Evolutionary conservation across 2,329 filamentous ascomycete species (phyloP).

Genomic region (Uncinocarpus reesii): DNA sequence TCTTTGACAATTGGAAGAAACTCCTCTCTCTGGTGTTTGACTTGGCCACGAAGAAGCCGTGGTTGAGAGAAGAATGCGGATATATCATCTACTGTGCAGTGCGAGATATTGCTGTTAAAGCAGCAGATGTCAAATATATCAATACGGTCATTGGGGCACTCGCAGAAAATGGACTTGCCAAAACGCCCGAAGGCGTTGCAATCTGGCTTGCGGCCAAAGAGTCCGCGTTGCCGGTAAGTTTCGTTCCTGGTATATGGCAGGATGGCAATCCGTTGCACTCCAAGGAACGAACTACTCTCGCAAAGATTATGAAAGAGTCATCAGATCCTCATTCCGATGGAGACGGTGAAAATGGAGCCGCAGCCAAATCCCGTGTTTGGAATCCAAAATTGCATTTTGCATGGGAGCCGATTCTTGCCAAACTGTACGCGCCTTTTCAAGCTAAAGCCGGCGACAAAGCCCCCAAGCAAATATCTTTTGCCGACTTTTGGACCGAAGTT

Average conservation of each 20-base stretch:
- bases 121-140: slow-evolving; percentile 41
- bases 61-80: slow-evolving; percentile 80
- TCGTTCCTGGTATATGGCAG: slow-evolving; percentile 63
- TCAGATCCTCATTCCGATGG: slow-evolving; percentile 25
- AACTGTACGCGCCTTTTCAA: slow-evolving; percentile 27
- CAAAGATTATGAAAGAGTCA: slow-evolving; percentile 66
- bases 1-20: slow-evolving; percentile 43
- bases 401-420: slow-evolving; percentile 65
- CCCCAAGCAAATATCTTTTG: slow-evolving; percentile 42
- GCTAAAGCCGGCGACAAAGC: slow-evolving; percentile 25
- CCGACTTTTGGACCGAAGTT: slow-evolving; percentile 73
- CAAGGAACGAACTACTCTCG: slow-evolving; percentile 57
- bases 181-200: slow-evolving; percentile 78
- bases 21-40: slow-evolving; percentile 64
- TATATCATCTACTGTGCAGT: slow-evolving; percentile 68
- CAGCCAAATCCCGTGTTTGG: slow-evolving; percentile 55
- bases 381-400: slow-evolving; percentile 75
- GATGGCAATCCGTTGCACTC: slow-evolving; percentile 59
- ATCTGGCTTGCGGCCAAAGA: slow-evolving; percentile 68
- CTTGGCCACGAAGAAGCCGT: slow-evolving; percentile 70
- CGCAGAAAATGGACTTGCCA: slow-evolving; percentile 55
- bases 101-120: slow-evolving; percentile 40
- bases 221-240: slow-evolving; percentile 52
- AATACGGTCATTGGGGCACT: slow-evolving; percentile 55
- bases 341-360: slow-evolving; percentile 23